Evolutionary conservation across 2,329 filamentous ascomycete species (phyloP), one percentile per base, ranked within the genome.

Genomic region (Grosmannia penicillata): DNA sequence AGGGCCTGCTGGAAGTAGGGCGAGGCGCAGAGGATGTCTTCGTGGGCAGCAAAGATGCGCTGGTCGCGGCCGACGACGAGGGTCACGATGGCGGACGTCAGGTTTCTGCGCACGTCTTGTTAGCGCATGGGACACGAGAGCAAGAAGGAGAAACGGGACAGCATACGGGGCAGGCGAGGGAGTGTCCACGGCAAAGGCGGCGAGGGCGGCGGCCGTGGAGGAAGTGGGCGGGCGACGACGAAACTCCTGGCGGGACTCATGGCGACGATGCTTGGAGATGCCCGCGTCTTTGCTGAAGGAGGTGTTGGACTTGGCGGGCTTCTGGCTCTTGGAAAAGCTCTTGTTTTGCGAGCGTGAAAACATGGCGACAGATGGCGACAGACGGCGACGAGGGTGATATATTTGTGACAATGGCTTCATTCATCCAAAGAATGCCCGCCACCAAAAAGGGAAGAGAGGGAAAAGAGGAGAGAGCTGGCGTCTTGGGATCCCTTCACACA

Each of bases 1-100:
- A 78, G 72, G 31, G 70, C 66, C 36, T 72, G 62, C 43, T 75
- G 66, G 60, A 95, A 93, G 69, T 79, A 93, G 8, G 84, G 76
- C 10, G 84, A 91, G 39, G 71, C 64, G 54, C 69, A 72, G 43
- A 95, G 75, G 44, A 93, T 72, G 48, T 91, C 81, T 63, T 93
- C 83, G 57, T 94, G 87, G 7, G 85, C 85, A 27, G 87, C 87
- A 53, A 95, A 95, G 48, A 94, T 78, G 18, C 87, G 76, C 56
- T 86, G 78, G 48, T 87, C 79, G 6, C 70, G 70, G n/a, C 84
- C 84, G 49, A 93, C 74, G 49, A 82, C 73, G 44, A 93, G 70
- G 9, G 83, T 93, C 48, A 93, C 72, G 53, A 91, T 83, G 32
- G 79, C 65, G 3, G 78, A 80, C 21, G 69, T 70, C 41, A 75